These are phyloP conservation scores for Plenodomus biglobosus DNA, from an alignment of 2,329 filamentous ascomycete genomes.

Conservation along the genomic window DNA sequence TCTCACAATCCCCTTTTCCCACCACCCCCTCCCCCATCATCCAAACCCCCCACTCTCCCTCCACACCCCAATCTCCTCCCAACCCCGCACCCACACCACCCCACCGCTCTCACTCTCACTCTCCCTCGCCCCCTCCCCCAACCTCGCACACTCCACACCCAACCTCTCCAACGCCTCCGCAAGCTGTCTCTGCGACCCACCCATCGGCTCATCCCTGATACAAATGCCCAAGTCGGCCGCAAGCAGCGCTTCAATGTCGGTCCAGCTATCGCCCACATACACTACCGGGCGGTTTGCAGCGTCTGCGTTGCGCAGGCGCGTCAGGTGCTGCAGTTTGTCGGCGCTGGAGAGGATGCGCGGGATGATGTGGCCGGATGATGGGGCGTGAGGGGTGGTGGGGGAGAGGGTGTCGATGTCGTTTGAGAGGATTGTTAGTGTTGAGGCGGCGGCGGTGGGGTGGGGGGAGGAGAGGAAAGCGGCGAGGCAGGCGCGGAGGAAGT, in stretches of 20 bases:
- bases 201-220: slow-evolving; percentile 44
- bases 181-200: slow-evolving; percentile 39
- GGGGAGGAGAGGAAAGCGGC: slow-evolving; percentile 2
- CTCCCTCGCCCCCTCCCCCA: slow-evolving; percentile 18
- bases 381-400: slow-evolving; percentile 2
- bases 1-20: no score
- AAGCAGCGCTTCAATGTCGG: slow-evolving; percentile 51
- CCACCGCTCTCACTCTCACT: slow-evolving; percentile 6
- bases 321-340: slow-evolving; percentile 45
- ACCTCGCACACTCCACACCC: slow-evolving; percentile 24
- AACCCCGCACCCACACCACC: slow-evolving; percentile 32
- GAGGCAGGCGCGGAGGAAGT: slow-evolving; percentile 44
- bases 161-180: slow-evolving; percentile 38
- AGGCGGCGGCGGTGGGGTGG: neutral
- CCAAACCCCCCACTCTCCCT: no score
- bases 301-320: slow-evolving; percentile 6
- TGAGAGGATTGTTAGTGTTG: slow-evolving; percentile 8
- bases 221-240: slow-evolving; percentile 52
- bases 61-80: slow-evolving; percentile 12
- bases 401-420: slow-evolving; percentile 25
- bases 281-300: slow-evolving; percentile 23
- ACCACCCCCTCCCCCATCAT: neutral
- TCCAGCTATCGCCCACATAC: slow-evolving; percentile 53
- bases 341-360: slow-evolving; percentile 37
- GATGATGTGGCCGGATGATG: slow-evolving; percentile 23